These are phyloP conservation scores for Cyclotella sp. DNA, from an alignment of 108 stramenopile species.

Conservation along the genomic window DNA sequence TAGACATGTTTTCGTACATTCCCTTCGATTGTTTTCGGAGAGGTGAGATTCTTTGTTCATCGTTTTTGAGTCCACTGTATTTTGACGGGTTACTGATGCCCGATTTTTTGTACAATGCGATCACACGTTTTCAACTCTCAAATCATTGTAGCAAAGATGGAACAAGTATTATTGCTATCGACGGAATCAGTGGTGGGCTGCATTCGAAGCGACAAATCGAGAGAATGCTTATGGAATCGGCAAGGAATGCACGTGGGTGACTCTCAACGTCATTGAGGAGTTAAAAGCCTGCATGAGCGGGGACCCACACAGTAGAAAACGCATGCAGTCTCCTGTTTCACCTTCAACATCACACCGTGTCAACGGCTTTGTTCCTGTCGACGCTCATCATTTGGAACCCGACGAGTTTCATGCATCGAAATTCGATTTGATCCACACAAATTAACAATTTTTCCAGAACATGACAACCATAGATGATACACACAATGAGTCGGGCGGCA, in stretches of 20 bases:
- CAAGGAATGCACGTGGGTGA: slow-evolving; percentile 59
- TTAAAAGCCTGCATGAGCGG: slow-evolving; percentile 23
- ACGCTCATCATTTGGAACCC: slow-evolving; percentile 6
- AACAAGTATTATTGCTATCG: slow-evolving; percentile 59
- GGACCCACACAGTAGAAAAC: slow-evolving; percentile 2
- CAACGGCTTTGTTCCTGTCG: slow-evolving; percentile 31
- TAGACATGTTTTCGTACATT: slow-evolving; percentile 38
- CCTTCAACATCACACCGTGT: background rate
- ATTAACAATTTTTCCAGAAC: slow-evolving; percentile 5
- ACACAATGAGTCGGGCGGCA: background rate
- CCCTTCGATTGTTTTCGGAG: slow-evolving; percentile 73
- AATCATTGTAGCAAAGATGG: slow-evolving; percentile 49
- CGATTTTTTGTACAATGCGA: background rate
- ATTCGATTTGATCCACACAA: slow-evolving; percentile 17
- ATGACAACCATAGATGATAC: background rate
- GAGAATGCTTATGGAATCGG: slow-evolving; percentile 77
- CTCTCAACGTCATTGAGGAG: slow-evolving; percentile 62
- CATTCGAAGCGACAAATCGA: slow-evolving; percentile 68
- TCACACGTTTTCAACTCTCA: background rate
- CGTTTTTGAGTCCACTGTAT: background rate
- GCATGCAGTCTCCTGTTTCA: slow-evolving; percentile 9
- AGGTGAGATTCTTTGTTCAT: slow-evolving; percentile 23
- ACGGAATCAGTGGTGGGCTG: slow-evolving; percentile 44
- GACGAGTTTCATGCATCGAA: slow-evolving; percentile 35
- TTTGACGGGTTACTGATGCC: background rate